Evolutionary conservation across 2,329 filamentous ascomycete species (phyloP), one percentile per base, ranked within the genome.

Genomic region (Cylindrodendrum hubeiense): DNA sequence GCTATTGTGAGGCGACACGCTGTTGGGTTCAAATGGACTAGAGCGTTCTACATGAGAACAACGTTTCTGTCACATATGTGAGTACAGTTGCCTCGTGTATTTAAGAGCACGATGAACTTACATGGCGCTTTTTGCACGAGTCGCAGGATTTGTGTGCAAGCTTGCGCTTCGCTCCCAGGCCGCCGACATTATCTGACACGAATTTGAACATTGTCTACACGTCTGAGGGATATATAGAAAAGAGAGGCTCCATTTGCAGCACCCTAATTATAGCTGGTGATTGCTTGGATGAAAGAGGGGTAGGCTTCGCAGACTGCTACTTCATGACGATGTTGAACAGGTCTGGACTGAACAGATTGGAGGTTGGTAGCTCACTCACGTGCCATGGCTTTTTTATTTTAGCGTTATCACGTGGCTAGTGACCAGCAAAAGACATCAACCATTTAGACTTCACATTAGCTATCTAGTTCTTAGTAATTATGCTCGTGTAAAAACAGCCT

Each of bases 71-170:
- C 9, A 5, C 9, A 10, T 28, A 3, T 39, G 15, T 57, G 9
- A 57, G 54, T 22, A 30, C 2, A 3, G 3, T 10, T 1, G 9
- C 8, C 2, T 5, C n/a, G 5, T 4, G n/a, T 19, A 5, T 28
- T 2, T n/a, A 17, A 9, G 3, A 34, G 41, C 26, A 17, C 1
- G 2, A 9, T 2, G 17, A 3, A 33, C 58, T 28, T 37, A 61
- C 58, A 61, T 61, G 58, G 21, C 58, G 58, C 22, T 55, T 61
- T 33, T 61, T 61, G 58, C 58, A 61, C 1, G 58, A 37, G 13
- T 61, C 43, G 50, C 50, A 61, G 5, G 58, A 54, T 37, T 37
- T 53, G 2, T 61, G 58, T 22, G 58, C 24, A 10, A 60, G 30
- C 13, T 49, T 60, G 30, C 58, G 58, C 43, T 61, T 61, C 19